Evolutionary conservation across 2,329 filamentous ascomycete genomes (phyloP).

Genomic region (Hysterium pulicare): DNA sequence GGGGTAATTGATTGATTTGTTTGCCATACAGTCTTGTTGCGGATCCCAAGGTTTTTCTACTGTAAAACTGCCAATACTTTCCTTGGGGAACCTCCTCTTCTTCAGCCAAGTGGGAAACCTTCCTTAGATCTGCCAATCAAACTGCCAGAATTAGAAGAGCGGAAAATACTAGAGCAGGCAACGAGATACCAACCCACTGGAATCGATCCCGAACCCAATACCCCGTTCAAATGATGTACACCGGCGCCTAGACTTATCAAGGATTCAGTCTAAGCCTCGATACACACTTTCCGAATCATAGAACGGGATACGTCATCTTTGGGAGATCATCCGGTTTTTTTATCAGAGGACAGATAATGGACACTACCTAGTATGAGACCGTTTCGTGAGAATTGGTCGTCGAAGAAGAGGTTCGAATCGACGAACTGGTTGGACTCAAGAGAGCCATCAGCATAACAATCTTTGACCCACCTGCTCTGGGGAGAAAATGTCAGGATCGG

Average conservation of each 20-base stretch:
- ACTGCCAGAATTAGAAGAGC: background rate
- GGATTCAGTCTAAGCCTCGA: slow-evolving; percentile 30
- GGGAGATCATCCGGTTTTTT: slow-evolving; percentile 15
- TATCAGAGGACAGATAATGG: too few relatives aligned
- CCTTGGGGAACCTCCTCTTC: background rate
- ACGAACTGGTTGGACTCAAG: too few relatives aligned
- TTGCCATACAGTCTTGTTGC: too few relatives aligned
- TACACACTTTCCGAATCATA: slow-evolving; percentile 37
- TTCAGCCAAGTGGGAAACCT: background rate
- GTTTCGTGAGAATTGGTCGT: too few relatives aligned
- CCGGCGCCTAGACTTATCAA: slow-evolving; percentile 39
- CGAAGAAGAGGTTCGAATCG: too few relatives aligned
- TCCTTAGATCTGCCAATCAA: background rate
- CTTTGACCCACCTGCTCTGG: too few relatives aligned
- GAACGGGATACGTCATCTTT: slow-evolving; percentile 32
- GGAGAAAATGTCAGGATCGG: too few relatives aligned
- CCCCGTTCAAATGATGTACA: slow-evolving; percentile 13
- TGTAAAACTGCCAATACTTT: background rate
- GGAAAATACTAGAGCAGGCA: background rate
- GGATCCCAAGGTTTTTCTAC: slow-evolving; percentile 12
- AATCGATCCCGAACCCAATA: slow-evolving; percentile 25
- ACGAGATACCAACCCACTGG: slow-evolving; percentile 9
- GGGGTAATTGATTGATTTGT: too few relatives aligned
- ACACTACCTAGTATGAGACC: too few relatives aligned
- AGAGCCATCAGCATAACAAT: too few relatives aligned